Conservation (phyloP, 73 alveolate species). For the Uronychia binucleata region DNA sequence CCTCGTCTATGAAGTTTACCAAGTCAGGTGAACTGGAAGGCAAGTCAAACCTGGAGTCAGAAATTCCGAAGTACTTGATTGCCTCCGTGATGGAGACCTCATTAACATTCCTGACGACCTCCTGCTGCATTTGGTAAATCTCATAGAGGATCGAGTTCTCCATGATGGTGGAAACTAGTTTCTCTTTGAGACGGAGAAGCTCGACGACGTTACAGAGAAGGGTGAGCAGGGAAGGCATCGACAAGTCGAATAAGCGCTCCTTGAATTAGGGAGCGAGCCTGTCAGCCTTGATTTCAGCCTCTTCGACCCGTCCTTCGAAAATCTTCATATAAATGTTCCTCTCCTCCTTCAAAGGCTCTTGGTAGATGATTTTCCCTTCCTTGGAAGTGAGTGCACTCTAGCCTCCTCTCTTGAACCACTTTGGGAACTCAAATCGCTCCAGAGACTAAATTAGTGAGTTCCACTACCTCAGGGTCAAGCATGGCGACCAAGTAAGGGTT, state of each 20-base stretch:
- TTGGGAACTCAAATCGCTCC: slow-evolving; percentile 43
- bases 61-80: not conserved
- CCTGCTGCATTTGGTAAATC: slow-evolving; percentile 66
- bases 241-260: slow-evolving; percentile 21
- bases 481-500: slow-evolving; percentile 40
- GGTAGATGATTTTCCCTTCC: not conserved
- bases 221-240: slow-evolving; percentile 61
- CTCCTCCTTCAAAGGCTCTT: not conserved
- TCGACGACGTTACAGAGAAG: slow-evolving; percentile 83
- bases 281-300: slow-evolving; percentile 10
- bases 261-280: slow-evolving; percentile 35
- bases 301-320: not conserved
- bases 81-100: slow-evolving; percentile 18
- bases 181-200: slow-evolving; percentile 73
- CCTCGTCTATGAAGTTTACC: slow-evolving; percentile 59
- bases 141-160: slow-evolving; percentile 66
- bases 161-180: slow-evolving; percentile 57
- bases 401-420: not conserved
- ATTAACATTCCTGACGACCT: slow-evolving; percentile 20
- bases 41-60: not conserved
- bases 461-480: slow-evolving; percentile 13
- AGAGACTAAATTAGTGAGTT: slow-evolving; percentile 4
- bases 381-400: not conserved
- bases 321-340: not conserved
- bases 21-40: not conserved